phyloP scores from a whole-genome alignment of 2,329 filamentous ascomycete genomes.

The Thelonectria rubi region DNA sequence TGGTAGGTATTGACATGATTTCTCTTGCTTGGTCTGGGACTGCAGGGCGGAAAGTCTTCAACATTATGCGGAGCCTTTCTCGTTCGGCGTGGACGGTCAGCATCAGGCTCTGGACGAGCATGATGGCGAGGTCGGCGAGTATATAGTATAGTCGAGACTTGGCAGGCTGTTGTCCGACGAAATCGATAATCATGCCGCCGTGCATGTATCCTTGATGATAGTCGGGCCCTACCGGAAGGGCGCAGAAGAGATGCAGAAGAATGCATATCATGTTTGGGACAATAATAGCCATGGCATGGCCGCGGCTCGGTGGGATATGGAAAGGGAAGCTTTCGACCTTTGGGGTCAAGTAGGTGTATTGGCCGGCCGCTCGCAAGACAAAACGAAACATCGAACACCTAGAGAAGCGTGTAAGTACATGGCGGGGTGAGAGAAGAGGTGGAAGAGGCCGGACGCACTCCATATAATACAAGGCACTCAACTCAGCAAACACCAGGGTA shows the following conservation, averaged over 20 bases:
- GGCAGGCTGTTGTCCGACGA: constrained; percentile 72
- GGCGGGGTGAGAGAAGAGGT: neutral
- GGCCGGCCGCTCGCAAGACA: constrained; percentile 64
- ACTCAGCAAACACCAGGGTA: constrained; percentile 69
- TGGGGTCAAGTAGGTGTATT: constrained; percentile 72
- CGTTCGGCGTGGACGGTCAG: constrained; percentile 69
- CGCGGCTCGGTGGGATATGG: constrained; percentile 62
- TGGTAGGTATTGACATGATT: constrained; percentile 40
- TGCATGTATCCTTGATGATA: constrained; percentile 72
- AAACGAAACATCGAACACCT: constrained; percentile 74
- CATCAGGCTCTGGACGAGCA: constrained; percentile 70
- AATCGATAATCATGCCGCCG: constrained; percentile 73
- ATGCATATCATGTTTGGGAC: constrained; percentile 69
- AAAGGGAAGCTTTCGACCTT: constrained; percentile 66
- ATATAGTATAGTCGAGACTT: constrained; percentile 65
- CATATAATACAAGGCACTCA: constrained; percentile 75
- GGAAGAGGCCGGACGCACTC: constrained; percentile 61
- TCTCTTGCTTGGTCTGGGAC: constrained; percentile 44
- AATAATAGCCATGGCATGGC: constrained; percentile 67
- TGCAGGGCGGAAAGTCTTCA: constrained; percentile 52
- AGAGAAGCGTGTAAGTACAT: constrained; percentile 6
- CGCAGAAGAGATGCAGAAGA: constrained; percentile 65
- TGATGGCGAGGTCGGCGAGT: constrained; percentile 63
- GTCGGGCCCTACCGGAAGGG: constrained; percentile 66
- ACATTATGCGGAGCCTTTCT: constrained; percentile 62